Percentiles rank a stretch among this genome's conserved stretches.
These are phyloP conservation scores for Phyllosticta citriasiana DNA, from an alignment of 2,329 filamentous ascomycete genomes.

Conservation along the genomic window DNA sequence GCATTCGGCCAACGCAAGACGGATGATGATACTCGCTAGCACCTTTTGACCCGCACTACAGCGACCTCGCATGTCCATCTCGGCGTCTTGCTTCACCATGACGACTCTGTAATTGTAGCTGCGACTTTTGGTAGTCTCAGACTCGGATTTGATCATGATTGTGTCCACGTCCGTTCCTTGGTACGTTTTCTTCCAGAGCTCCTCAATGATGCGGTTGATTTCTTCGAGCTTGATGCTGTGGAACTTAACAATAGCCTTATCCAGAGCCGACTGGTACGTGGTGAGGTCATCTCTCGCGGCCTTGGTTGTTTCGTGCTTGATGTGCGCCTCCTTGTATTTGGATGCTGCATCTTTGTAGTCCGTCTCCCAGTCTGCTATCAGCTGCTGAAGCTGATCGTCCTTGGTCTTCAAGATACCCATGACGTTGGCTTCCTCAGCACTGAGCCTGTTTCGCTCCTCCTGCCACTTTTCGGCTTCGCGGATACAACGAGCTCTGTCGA, in stretches of 20 bases:
- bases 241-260: constrained; percentile 96
- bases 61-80: constrained; percentile 98
- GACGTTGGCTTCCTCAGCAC: constrained; percentile 62
- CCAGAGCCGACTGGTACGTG: constrained; percentile 72
- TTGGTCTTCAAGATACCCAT: constrained; percentile 75
- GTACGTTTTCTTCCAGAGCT: constrained; percentile 96
- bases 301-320: constrained; percentile 84
- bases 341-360: constrained; percentile 75
- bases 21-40: constrained; percentile 93
- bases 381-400: constrained; percentile 64
- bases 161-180: constrained; percentile 96
- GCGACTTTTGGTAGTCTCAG: constrained; percentile 65
- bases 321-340: constrained; percentile 78
- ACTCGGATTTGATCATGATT: constrained; percentile 88
- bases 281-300: constrained; percentile 84
- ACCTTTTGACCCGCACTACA: constrained; percentile 97
- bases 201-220: constrained; percentile 87
- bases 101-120: constrained; percentile 94
- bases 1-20: constrained; percentile 87
- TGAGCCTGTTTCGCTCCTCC: constrained; percentile 55
- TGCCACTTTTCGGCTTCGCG: constrained; percentile 60
- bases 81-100: constrained; percentile 94
- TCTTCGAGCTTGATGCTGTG: constrained; percentile 97
- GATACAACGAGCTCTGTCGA: constrained; percentile 67
- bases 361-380: constrained; percentile 70